These are phyloP conservation scores for Xylariaceae sp. DNA, from an alignment of 2,329 filamentous ascomycete genomes.

Conservation along the genomic window DNA sequence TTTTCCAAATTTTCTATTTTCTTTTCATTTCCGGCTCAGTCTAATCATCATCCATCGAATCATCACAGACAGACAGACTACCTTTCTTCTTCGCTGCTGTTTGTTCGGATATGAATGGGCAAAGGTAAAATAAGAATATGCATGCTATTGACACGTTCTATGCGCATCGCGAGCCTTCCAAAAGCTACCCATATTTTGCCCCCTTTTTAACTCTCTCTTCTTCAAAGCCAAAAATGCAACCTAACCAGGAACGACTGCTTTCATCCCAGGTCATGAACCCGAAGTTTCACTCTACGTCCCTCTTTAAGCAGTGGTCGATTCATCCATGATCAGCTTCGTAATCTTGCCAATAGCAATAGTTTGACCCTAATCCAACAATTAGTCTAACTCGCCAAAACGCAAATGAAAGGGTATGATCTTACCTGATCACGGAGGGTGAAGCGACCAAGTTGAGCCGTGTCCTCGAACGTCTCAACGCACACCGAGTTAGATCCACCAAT, in stretches of 20 bases:
- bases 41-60: no score
- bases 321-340: conserved; percentile 67
- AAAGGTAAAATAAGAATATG: neutral
- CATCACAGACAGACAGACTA: no score
- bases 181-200: neutral
- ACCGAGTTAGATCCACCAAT: conserved; percentile 77
- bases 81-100: no score
- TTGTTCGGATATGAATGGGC: no score
- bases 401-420: conserved; percentile 30
- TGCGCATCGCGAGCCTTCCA: neutral
- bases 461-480: conserved; percentile 90
- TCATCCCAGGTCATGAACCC: no score
- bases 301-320: conserved; percentile 23
- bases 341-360: conserved; percentile 99
- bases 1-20: no score
- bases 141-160: neutral
- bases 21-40: no score
- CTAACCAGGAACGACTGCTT: no score
- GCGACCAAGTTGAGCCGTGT: conserved; percentile 88
- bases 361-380: conserved; percentile 64
- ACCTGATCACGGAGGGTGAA: conserved; percentile 88
- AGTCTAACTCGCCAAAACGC: conserved; percentile 16
- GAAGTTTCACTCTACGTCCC: no score
- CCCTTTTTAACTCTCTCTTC: no score
- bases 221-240: no score